phyloP scores from a whole-genome alignment of 345 rosid genomes.

The Turnera subulata region DNA sequence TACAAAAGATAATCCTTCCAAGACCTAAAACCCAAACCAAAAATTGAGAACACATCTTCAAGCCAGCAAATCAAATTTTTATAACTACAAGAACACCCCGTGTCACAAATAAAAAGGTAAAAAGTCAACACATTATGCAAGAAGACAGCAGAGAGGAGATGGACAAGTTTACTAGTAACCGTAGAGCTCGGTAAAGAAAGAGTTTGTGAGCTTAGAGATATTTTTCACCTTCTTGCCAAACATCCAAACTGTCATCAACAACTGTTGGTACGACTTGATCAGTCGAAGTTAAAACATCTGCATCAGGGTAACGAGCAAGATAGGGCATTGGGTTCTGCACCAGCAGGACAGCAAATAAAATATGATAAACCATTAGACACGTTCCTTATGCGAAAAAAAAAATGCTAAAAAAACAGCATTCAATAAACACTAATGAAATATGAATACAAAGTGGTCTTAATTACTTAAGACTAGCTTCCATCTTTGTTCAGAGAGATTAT shows the following conservation, averaged over 20 bases:
- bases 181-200: background rate
- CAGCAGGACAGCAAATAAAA: slow-evolving; percentile 20
- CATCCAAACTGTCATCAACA: slow-evolving; percentile 84
- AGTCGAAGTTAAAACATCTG: slow-evolving; percentile 92
- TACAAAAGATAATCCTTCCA: too few relatives aligned
- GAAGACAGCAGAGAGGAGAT: background rate
- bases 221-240: slow-evolving; percentile 88
- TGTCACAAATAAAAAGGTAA: too few relatives aligned
- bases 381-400: slow-evolving; percentile 1
- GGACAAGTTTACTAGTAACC: background rate
- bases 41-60: too few relatives aligned
- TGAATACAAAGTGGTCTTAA: too few relatives aligned
- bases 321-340: slow-evolving; percentile 90
- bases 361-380: slow-evolving; percentile 9
- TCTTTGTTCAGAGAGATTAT: too few relatives aligned
- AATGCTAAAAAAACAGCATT: background rate
- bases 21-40: too few relatives aligned
- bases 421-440: too few relatives aligned
- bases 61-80: too few relatives aligned
- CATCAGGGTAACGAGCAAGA: slow-evolving; percentile 89
- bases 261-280: slow-evolving; percentile 97
- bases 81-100: too few relatives aligned
- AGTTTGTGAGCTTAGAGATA: background rate
- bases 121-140: too few relatives aligned
- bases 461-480: too few relatives aligned